phyloP scores from a whole-genome alignment of 2,329 filamentous ascomycete genomes.

The Aureobasidium vineae region DNA sequence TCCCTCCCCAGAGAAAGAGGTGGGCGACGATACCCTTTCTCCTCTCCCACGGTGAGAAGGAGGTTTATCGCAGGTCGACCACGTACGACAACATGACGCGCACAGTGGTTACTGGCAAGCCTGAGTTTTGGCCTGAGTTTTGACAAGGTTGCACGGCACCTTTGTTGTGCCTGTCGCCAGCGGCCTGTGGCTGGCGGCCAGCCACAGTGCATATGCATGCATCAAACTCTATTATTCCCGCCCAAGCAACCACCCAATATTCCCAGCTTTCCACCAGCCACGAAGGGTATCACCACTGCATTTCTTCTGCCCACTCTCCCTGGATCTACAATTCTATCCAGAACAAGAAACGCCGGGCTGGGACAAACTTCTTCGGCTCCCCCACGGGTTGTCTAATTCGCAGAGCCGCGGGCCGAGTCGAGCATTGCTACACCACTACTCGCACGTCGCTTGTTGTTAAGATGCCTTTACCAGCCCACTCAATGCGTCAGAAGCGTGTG shows the following conservation, averaged over 20 bases:
- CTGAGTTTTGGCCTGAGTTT: background rate
- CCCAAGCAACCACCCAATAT: slow-evolving; percentile 8
- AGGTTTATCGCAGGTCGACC: background rate
- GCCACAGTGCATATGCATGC: slow-evolving; percentile 20
- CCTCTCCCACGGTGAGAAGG: background rate
- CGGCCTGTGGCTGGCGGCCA: too few relatives aligned
- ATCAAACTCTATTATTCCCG: slow-evolving; percentile 16
- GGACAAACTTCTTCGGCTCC: slow-evolving; percentile 6
- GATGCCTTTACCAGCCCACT: background rate
- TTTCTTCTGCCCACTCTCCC: background rate
- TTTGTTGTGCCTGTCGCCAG: slow-evolving; percentile 4
- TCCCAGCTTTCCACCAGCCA: background rate
- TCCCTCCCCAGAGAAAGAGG: too few relatives aligned
- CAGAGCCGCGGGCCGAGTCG: slow-evolving; percentile 10
- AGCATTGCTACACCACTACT: background rate
- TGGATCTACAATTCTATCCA: slow-evolving; percentile 10
- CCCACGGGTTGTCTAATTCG: slow-evolving; percentile 4
- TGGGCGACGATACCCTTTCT: background rate
- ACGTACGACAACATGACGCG: background rate
- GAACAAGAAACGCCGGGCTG: background rate
- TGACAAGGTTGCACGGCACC: slow-evolving; percentile 5
- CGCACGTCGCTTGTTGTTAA: background rate
- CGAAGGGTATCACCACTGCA: background rate
- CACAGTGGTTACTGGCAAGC: background rate
- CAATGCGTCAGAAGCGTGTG: background rate